phyloP scores from a whole-genome alignment of 78 protist species.

The Tieghemostelium lacteum region DNA sequence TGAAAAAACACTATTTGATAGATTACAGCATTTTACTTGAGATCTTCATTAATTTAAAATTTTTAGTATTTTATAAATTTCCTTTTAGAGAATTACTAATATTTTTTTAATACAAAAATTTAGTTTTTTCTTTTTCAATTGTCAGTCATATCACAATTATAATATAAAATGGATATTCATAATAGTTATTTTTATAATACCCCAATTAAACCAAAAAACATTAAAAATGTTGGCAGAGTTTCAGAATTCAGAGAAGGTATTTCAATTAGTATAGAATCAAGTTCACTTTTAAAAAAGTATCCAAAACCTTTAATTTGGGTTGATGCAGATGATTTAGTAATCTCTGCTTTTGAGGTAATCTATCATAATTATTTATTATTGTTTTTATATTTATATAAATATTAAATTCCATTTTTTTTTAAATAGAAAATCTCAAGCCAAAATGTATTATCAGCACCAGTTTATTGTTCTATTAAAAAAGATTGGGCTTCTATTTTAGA shows the following conservation, averaged over 20 bases:
- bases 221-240: not conserved
- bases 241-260: not conserved
- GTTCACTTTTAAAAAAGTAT: slow-evolving; percentile 11
- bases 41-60: too few relatives aligned
- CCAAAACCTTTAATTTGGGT: slow-evolving; percentile 50
- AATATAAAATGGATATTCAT: too few relatives aligned
- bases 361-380: not conserved
- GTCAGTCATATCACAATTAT: too few relatives aligned
- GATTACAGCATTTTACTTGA: too few relatives aligned
- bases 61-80: too few relatives aligned
- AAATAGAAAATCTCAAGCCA: slow-evolving; percentile 1
- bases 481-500: slow-evolving; percentile 54
- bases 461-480: slow-evolving; percentile 8
- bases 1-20: too few relatives aligned
- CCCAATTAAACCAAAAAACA: not conserved
- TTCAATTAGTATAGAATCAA: not conserved
- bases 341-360: slow-evolving; percentile 33
- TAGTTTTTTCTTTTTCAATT: too few relatives aligned
- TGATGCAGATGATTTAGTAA: slow-evolving; percentile 31
- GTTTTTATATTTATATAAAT: not conserved
- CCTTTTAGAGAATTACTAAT: too few relatives aligned
- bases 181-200: too few relatives aligned
- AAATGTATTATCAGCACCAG: slow-evolving; percentile 43
- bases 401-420: not conserved
- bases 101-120: too few relatives aligned